Percentiles rank a stretch among this genome's conserved stretches.
phyloP scores from a whole-genome alignment of 352 stramenopile genomes.

The Thalassiosira pacifica region DNA sequence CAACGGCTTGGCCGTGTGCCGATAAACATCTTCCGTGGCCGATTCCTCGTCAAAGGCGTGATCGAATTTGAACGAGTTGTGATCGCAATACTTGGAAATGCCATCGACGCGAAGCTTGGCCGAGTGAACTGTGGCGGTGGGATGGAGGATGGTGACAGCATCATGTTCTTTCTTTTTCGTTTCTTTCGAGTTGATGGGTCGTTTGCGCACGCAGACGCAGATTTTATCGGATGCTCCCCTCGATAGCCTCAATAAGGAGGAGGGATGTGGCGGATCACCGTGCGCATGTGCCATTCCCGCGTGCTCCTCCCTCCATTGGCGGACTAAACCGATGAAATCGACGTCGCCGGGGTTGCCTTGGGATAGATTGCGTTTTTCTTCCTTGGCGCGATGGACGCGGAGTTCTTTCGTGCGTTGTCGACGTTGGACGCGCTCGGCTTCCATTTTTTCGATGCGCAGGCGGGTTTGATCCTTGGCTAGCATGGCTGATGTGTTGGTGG shows the following conservation, averaged over 20 bases:
- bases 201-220: constrained; percentile 89
- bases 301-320: constrained; percentile 83
- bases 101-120: constrained; percentile 98
- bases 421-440: constrained; percentile 78
- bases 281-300: constrained; percentile 23
- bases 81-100: constrained; percentile 99
- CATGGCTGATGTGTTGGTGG: constrained; percentile 12
- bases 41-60: constrained; percentile 95
- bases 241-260: too few species aligned
- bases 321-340: constrained; percentile 89
- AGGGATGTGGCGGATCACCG: not conserved
- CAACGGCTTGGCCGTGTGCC: constrained; percentile 91
- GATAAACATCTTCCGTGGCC: constrained; percentile 94
- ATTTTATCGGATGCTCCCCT: constrained; percentile 70
- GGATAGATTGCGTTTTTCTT: constrained; percentile 78
- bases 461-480: constrained; percentile 73
- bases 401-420: constrained; percentile 72
- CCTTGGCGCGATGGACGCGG: constrained; percentile 53
- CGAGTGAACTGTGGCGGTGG: constrained; percentile 94
- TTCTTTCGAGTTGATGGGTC: constrained; percentile 88
- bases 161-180: constrained; percentile 91
- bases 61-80: constrained; percentile 94
- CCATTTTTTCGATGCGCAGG: constrained; percentile 78
- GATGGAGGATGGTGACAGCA: constrained; percentile 95
- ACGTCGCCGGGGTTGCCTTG: constrained; percentile 89